These are phyloP conservation scores for Flaveria sonorensis DNA, from an alignment of 129 eudicot species.

Conservation along the genomic window DNA sequence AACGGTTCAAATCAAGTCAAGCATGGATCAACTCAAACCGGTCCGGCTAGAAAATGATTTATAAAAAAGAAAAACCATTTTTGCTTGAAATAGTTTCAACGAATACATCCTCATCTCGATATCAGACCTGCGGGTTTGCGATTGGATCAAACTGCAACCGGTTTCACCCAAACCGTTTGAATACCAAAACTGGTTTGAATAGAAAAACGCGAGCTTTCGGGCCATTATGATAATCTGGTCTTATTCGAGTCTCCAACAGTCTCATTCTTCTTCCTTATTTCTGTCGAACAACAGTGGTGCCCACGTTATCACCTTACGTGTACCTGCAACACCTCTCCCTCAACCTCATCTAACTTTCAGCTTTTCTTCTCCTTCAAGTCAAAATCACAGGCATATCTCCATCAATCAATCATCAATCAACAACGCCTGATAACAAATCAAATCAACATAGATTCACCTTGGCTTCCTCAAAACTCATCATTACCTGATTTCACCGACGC, in stretches of 20 bases:
- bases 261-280: conserved; percentile 1
- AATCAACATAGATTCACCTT: conserved; percentile 4
- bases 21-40: too few relatives aligned
- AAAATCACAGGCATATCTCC: neutral
- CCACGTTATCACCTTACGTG: conserved; percentile 21
- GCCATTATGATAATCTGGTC: too few relatives aligned
- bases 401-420: neutral
- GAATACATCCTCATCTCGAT: too few relatives aligned
- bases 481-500: neutral
- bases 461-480: neutral
- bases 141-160: too few relatives aligned
- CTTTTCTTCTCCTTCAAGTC: neutral
- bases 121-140: too few relatives aligned
- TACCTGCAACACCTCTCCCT: conserved; percentile 13
- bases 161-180: too few relatives aligned
- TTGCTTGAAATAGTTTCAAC: too few relatives aligned
- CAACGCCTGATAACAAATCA: neutral
- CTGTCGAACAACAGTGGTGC: conserved; percentile 15
- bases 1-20: too few relatives aligned
- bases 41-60: too few relatives aligned
- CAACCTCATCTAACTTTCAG: neutral
- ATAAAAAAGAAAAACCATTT: too few relatives aligned
- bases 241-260: neutral
- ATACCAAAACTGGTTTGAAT: too few relatives aligned
- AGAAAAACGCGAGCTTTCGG: too few relatives aligned